Evolutionary conservation across 306 rosid genomes (phyloP), one percentile per base, ranked within the genome.

Genomic region (Begonia fuchsioides): DNA sequence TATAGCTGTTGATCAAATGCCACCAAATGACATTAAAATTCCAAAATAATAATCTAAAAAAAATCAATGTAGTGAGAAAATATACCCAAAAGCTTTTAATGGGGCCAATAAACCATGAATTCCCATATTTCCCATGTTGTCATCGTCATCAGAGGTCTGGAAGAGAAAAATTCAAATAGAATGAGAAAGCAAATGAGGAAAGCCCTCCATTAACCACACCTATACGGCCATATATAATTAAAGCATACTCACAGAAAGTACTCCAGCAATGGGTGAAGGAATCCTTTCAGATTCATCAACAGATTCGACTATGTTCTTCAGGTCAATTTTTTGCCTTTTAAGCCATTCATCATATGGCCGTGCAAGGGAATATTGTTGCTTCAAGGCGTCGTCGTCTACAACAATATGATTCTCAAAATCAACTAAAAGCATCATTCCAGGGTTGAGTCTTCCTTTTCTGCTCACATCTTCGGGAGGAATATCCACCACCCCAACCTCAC

Each of bases 401-500:
- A 92, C 98, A 55, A 64, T 59, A 38, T 85, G 93, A 52, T 85
- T 82, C 68, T 92, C 96, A 82, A 92, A 92, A 60, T 92, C 98
- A 20, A 92, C 96, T 57, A 92, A 68, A 52, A 92, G 96, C 98
- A 92, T 85, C 98, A 92, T 85, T 57, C 98, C 98, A 55, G 98
- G 98, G 63, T 85, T 92, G 41, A 92, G 79, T 61, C 98, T 77
- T 70, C 98, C 98, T 77, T 92, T 92, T 68, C 87, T 74, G 47
- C 59, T 50, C 47, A 92, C 93, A 65, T 92, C 96, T 64, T 79
- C 93, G 1, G 87, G 93, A 50, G 94, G 83, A 66, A 92, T 76
- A 58, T 92, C 98, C 44, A 92, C 98, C 16, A 92, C 98, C 19
- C 98, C 98, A 58, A 92, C 98, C 68, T 92, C 98, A 69, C 98